Evolutionary conservation across 2,329 filamentous ascomycete species (phyloP).

Genomic region (Aspergillus sergii): DNA sequence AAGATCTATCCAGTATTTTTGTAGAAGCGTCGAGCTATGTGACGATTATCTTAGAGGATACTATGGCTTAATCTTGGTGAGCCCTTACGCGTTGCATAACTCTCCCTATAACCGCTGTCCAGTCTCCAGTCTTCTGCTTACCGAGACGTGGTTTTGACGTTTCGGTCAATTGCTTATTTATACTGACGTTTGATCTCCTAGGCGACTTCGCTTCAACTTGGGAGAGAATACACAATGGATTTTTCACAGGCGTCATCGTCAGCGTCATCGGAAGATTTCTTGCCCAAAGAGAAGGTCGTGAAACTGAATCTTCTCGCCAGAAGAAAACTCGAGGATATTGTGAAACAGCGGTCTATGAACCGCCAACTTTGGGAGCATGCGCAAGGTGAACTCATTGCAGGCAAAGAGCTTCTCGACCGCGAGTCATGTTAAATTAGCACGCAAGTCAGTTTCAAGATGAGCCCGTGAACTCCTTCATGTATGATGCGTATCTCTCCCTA

Average conservation of each 20-base stretch:
- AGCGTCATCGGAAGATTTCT: conserved; percentile 14
- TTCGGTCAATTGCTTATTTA: not conserved
- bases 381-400: conserved; percentile 45
- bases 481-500: too few relatives aligned
- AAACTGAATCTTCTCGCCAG: conserved; percentile 41
- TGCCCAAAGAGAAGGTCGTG: conserved; percentile 29
- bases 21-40: conserved; percentile 88
- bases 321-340: conserved; percentile 38
- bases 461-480: not conserved
- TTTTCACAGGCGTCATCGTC: conserved; percentile 10
- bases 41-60: conserved; percentile 90
- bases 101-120: not conserved
- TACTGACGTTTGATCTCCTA: conserved; percentile 12
- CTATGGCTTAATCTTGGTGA: conserved; percentile 83
- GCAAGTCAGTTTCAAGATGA: not conserved
- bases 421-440: not conserved
- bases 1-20: conserved; percentile 81
- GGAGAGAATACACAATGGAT: conserved; percentile 19
- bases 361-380: conserved; percentile 33
- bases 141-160: not conserved
- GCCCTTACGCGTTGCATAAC: conserved; percentile 23
- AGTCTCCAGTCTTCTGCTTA: not conserved
- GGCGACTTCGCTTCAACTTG: conserved; percentile 32
- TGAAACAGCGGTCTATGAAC: conserved; percentile 36
- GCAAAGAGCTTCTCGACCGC: conserved; percentile 43